Evolutionary conservation across 2,329 filamentous ascomycete genomes (phyloP).

Genomic region (Zelopaecilomyces penicillatus): DNA sequence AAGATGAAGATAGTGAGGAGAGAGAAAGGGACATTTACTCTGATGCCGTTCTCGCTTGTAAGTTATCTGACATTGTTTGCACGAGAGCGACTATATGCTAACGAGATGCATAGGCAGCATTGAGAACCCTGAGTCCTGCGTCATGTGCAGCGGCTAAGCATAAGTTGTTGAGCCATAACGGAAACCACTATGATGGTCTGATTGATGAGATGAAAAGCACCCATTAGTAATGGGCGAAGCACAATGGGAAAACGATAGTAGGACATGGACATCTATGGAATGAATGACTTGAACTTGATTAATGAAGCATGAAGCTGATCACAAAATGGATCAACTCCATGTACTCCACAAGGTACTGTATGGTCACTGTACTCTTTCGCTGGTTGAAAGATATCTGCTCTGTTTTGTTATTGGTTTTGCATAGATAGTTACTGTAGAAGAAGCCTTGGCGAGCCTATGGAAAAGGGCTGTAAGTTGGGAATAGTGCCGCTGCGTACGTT

Average conservation of each 20-base stretch:
- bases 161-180: no score
- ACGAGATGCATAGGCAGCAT: conserved; percentile 62
- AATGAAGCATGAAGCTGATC: background rate
- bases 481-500: no score
- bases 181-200: background rate
- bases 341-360: no score
- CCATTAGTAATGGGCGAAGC: conserved; percentile 1
- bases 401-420: no score
- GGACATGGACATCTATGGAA: background rate
- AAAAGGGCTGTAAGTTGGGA: no score
- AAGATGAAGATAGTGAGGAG: conserved; percentile 59
- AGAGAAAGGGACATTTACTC: conserved; percentile 92
- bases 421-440: no score
- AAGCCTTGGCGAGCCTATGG: no score
- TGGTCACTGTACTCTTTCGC: no score
- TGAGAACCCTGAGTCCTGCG: conserved; percentile 86
- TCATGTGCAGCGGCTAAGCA: conserved; percentile 90
- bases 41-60: conserved; percentile 80
- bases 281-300: background rate
- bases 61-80: conserved; percentile 29
- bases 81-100: conserved; percentile 13
- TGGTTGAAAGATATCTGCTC: no score
- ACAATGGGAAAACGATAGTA: background rate
- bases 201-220: conserved; percentile 22
- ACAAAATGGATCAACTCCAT: background rate